Evolutionary conservation across 192 early-diverging fungal species (phyloP).

Genomic region (Rhizophagus prolifer): DNA sequence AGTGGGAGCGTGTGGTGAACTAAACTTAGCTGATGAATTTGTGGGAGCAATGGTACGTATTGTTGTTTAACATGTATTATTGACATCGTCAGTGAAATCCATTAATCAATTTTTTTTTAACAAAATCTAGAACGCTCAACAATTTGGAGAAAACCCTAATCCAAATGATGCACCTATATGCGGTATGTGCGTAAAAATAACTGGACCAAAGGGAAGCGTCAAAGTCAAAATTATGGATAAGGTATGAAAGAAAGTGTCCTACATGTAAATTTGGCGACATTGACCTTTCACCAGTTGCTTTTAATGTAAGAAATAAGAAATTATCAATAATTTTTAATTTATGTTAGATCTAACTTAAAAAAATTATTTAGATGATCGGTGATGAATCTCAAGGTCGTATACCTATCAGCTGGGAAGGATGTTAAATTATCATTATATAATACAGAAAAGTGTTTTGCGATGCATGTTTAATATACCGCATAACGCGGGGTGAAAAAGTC

Average conservation of each 20-base stretch:
- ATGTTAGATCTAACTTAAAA: too few relatives aligned
- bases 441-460: too few relatives aligned
- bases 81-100: background rate
- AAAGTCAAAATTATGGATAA: slow-evolving; percentile 50
- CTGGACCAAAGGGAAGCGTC: slow-evolving; percentile 46
- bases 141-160: slow-evolving; percentile 46
- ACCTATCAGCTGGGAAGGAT: too few relatives aligned
- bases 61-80: background rate
- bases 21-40: background rate
- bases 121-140: slow-evolving; percentile 20
- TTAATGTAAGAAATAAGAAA: too few relatives aligned
- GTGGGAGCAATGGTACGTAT: slow-evolving; percentile 18
- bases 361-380: too few relatives aligned
- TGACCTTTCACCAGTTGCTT: too few relatives aligned
- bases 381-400: too few relatives aligned
- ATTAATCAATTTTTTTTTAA: background rate
- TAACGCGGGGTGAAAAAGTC: too few relatives aligned
- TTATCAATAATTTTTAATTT: too few relatives aligned
- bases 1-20: background rate
- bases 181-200: slow-evolving; percentile 46
- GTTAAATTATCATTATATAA: too few relatives aligned
- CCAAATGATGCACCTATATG: slow-evolving; percentile 48
- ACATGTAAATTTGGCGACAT: too few relatives aligned
- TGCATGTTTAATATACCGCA: too few relatives aligned
- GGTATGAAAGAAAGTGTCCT: slow-evolving; percentile 34